A percentile compares a stretch with the other conserved stretches of the same genome.
Evolutionary conservation across 345 rosid genomes (phyloP).

Genomic region (Gynandropsis gynandra): DNA sequence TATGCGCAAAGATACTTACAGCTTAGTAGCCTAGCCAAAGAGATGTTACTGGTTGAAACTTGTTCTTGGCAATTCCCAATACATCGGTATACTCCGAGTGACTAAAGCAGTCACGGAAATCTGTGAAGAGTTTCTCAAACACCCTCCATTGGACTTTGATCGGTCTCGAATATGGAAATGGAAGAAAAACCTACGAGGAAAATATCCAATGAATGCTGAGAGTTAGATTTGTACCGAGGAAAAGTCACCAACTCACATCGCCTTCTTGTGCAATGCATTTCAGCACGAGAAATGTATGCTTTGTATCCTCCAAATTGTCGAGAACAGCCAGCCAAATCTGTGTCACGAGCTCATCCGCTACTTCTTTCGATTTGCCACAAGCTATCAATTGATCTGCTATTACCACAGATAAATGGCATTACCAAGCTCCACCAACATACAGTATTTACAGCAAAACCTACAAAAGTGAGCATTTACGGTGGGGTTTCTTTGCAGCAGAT

Average conservation of each 20-base stretch:
- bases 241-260: slow-evolving; percentile 65
- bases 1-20: no score
- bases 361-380: slow-evolving; percentile 63
- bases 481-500: no score
- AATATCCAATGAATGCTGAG: neutral
- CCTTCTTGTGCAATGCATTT: slow-evolving; percentile 68
- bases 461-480: no score
- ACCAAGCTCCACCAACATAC: neutral
- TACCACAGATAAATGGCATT: slow-evolving; percentile 8
- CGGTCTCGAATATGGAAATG: slow-evolving; percentile 72
- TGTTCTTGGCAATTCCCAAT: slow-evolving; percentile 61
- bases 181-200: slow-evolving; percentile 57
- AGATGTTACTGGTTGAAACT: slow-evolving; percentile 69
- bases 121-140: slow-evolving; percentile 77
- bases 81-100: slow-evolving; percentile 58
- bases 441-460: no score
- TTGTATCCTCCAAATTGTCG: slow-evolving; percentile 76
- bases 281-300: slow-evolving; percentile 59
- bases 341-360: slow-evolving; percentile 68
- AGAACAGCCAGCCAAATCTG: slow-evolving; percentile 76
- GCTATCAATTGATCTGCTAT: slow-evolving; percentile 77
- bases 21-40: slow-evolving; percentile 66
- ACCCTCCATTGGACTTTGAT: slow-evolving; percentile 64
- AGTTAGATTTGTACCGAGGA: no score
- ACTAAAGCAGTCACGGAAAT: slow-evolving; percentile 69